Conservation (phyloP, 2,329 filamentous ascomycete species). For the Lomentospora prolificans region DNA sequence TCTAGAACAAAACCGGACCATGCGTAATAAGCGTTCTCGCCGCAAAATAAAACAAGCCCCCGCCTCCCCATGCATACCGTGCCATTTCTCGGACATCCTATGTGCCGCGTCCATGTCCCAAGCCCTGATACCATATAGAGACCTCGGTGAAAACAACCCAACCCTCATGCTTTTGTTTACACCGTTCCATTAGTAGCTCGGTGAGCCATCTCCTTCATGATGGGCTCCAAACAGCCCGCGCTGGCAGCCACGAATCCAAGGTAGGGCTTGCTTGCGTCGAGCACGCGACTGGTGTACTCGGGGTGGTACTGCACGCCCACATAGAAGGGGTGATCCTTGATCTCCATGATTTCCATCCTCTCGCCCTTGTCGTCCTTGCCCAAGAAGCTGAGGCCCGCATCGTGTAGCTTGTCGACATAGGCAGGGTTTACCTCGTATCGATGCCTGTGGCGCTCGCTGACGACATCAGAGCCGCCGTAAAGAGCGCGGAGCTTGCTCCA, state of each 20-base stretch:
- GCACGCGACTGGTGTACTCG: conserved; percentile 69
- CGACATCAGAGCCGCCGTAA: conserved; percentile 49
- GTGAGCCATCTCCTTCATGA: conserved; percentile 20
- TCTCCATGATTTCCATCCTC: conserved; percentile 75
- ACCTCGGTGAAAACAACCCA: no score
- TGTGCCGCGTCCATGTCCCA: no score
- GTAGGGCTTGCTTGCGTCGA: conserved; percentile 61
- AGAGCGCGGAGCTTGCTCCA: conserved; percentile 70
- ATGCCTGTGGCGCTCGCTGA: conserved; percentile 74
- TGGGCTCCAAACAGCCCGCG: conserved; percentile 50
- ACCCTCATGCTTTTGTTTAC: not conserved
- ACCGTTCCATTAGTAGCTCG: conserved; percentile 7
- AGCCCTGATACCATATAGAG: no score
- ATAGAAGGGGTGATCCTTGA: conserved; percentile 76
- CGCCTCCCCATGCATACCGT: not conserved
- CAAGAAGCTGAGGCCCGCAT: conserved; percentile 63
- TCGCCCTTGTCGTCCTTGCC: conserved; percentile 70
- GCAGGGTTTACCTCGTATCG: conserved; percentile 85
- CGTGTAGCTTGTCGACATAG: conserved; percentile 58
- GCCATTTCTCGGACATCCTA: no score
- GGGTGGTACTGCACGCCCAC: conserved; percentile 83
- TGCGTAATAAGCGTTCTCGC: not conserved
- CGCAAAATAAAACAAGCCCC: not conserved
- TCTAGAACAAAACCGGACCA: not conserved
- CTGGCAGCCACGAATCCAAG: conserved; percentile 77